Base-by-base conservation (phyloP, 768 basidiomycete species). In the Russula sp. region DNA sequence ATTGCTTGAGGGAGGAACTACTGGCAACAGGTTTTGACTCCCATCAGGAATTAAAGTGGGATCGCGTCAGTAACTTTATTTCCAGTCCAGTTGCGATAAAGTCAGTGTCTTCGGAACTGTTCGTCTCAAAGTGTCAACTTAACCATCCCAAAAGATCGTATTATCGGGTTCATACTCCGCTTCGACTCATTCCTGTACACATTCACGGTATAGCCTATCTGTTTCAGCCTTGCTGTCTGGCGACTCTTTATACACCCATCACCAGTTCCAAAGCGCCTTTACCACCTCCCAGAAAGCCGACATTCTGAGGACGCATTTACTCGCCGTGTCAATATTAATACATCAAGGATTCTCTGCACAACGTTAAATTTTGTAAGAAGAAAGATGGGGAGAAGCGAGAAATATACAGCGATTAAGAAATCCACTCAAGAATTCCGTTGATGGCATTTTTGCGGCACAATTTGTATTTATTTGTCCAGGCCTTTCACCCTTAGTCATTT, bases 161-260 rank as follows among this genome's bases (percentile, higher is more conserved):
- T 80, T 88, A 26, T 97, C 74, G 97, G 97, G 40, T 90, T 91
- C 69, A 78, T 97, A 30, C 83, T 98, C 42, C 98, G 97, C 75
- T 81, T 98, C 57, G 97, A 99, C 74, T 94, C 94, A 2, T 98
- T 98, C 76, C 83, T 99, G 1, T 97, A 98, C 76, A 95, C 92
- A 0, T 98, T 99, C 78, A 99, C 97, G 20, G 92, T 99, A 69
- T 85, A 97, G 13, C 97, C 97, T 11, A 92, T 99, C 62, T 90
- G 96, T 6, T 90, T 86, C 71, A 68, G 78, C 14, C 76, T 92
- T 44, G 93, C 90, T 4, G 72, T 81, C 59, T 79, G 81, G 70
- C 81, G 85, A 49, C 81, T 87, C 55, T 62, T 84, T 24, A 65
- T 74, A 85, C 72, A 63, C n/a, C 81, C 28, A 73, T 86, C 63